A percentile compares a stretch with the other conserved stretches of the same genome.
phyloP scores from a whole-genome alignment of 805 yeast genomes.

The Wickerhamiella azymoides region DNA sequence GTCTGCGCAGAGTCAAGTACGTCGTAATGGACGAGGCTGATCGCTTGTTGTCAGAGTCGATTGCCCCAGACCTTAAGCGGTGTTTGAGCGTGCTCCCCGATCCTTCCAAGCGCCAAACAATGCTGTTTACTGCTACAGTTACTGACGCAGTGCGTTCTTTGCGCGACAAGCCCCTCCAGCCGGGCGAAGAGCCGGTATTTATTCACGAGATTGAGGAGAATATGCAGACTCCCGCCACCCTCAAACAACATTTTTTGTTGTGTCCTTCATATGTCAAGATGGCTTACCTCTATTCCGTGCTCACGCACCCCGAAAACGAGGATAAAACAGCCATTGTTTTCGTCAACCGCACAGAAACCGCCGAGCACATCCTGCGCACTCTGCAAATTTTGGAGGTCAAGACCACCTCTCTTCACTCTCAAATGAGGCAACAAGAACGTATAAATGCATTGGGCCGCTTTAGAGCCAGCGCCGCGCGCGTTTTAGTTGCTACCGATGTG shows the following conservation, averaged over 20 bases:
- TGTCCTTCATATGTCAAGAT: conserved; percentile 84
- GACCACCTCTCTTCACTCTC: conserved; percentile 84
- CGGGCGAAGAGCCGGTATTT: conserved; percentile 44
- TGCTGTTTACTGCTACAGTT: conserved; percentile 88
- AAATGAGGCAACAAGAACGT: conserved; percentile 86
- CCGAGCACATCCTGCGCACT: conserved; percentile 73
- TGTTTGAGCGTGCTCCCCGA: conserved; percentile 64
- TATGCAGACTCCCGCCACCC: conserved; percentile 68
- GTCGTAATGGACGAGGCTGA: conserved; percentile 95
- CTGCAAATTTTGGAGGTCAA: conserved; percentile 59
- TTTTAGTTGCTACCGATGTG: conserved; percentile 89
- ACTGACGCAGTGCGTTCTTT: conserved; percentile 81
- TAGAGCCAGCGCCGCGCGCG: conserved; percentile 87
- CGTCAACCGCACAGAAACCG: conserved; percentile 81
- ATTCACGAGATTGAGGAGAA: conserved; percentile 62
- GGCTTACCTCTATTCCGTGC: conserved; percentile 60
- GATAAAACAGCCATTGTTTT: conserved; percentile 70
- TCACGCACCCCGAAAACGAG: conserved; percentile 47
- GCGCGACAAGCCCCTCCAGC: conserved; percentile 46
- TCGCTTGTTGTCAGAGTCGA: conserved; percentile 69
- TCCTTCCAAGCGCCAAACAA: conserved; percentile 64
- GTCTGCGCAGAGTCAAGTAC: conserved; percentile 62
- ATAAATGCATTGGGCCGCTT: conserved; percentile 84
- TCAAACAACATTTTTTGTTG: conserved; percentile 51
- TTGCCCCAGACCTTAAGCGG: conserved; percentile 60